Evolutionary conservation across 1,139 yeast species (phyloP), one percentile per base, ranked within the genome.

Genomic region (Debaryomyces sp.): DNA sequence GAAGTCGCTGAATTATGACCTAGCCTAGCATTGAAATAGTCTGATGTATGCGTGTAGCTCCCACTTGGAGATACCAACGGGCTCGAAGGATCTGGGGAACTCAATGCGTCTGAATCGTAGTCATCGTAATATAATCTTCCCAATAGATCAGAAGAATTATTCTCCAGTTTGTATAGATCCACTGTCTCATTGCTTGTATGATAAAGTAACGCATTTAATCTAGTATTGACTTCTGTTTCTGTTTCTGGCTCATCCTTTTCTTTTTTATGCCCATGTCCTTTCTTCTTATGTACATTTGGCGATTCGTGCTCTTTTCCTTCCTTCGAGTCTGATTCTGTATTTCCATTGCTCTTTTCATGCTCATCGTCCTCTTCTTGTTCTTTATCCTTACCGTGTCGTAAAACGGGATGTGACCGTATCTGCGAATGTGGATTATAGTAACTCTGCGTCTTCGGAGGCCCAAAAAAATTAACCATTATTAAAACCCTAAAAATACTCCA

Each of bases 51-150:
- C n/a, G 35, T 22, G 12, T 15, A 5, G 7, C 34, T 23, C 7
- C 27, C 29, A 15, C 30, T 39, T 33, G 57, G 66, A 22, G 60
- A 59, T 43, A 52, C 34, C 22, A 58, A 41, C 6, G 68, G 68
- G 4, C 64, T 57, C 7, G 41, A 23, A 12, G 43, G 39, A 12
- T 37, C 37, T 1, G 69, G 68, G 2, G 70, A 60, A 1, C 55
- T 50, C 7, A 65, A 45, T 2, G 71, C 62, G 37, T 70, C 75
- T 4, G 75, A 68, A 49, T 73, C 77, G 53, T 66, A 76, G 48
- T 75, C 78, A 54, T 76, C 81, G 52, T 71, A 75, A 56, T 75
- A 75, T 23, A 76, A 62, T 45, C 81, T 54, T 1, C 80, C 80
- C 48, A 75, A 56, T 34, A 75, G 64, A 54, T 76, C 81, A 37